These are phyloP conservation scores for Malassezia arunalokei DNA, from an alignment of 1,284 basidiomycete genomes.

Conservation along the genomic window DNA sequence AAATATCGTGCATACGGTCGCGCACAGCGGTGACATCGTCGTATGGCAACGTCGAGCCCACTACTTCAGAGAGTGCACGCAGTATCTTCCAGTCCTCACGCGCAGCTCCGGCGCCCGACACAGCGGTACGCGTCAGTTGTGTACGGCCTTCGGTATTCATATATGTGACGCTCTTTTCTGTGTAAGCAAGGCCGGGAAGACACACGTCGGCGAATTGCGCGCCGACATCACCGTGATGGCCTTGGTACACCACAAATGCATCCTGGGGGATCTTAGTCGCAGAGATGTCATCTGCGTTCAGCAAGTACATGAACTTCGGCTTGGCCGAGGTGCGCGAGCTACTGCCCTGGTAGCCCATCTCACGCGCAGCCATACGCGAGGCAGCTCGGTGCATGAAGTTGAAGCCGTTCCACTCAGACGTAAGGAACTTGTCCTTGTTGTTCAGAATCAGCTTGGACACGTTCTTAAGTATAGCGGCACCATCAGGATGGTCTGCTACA, in stretches of 20 bases:
- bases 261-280: conserved; percentile 79
- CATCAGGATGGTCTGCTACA: conserved; percentile 74
- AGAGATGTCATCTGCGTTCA: conserved; percentile 89
- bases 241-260: conserved; percentile 97
- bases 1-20: conserved; percentile 94
- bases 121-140: conserved; percentile 81
- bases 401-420: conserved; percentile 89
- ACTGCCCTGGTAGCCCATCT: conserved; percentile 80
- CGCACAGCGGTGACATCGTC: conserved; percentile 75
- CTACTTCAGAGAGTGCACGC: conserved; percentile 80
- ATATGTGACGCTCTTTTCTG: conserved; percentile 88
- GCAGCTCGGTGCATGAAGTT: conserved; percentile 79
- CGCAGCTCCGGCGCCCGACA: conserved; percentile 84
- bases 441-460: conserved; percentile 68
- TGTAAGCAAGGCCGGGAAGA: conserved; percentile 84
- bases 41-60: conserved; percentile 71
- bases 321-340: conserved; percentile 52
- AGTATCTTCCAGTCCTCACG: conserved; percentile 99
- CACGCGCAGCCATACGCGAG: conserved; percentile 87
- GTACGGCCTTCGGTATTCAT: conserved; percentile 92
- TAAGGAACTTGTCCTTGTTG: conserved; percentile 56
- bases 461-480: conserved; percentile 64
- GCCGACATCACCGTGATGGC: conserved; percentile 93
- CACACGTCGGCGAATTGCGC: conserved; percentile 93
- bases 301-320: conserved; percentile 92